Base-by-base conservation (phyloP, 2,329 filamentous ascomycete species). In the Neonectria neomacrospora region DNA sequence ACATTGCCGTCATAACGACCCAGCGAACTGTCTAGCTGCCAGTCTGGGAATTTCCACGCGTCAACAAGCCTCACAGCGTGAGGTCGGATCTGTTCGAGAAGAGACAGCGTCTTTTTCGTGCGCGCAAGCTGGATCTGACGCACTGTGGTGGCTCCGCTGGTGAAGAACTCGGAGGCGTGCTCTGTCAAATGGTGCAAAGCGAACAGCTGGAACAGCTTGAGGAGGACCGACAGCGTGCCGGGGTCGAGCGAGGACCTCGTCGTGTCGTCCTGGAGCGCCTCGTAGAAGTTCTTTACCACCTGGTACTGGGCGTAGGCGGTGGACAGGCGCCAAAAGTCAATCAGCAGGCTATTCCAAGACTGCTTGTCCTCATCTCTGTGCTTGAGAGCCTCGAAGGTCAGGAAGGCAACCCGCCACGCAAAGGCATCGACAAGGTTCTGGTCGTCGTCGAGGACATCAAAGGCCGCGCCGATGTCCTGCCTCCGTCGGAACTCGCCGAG, bases 191-290 rank as follows among this genome's bases (percentile, higher is more conserved):
- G 71, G 73, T 83, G 83, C 81, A 90, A 82, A 80, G 86, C 77
- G 86, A 93, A 90, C 86, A 96, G 90, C 90, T 93, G 86, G 87
- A 93, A 91, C 86, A 96, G 82, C 90, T 88, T 88, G 78, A 88
- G 86, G 70, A 93, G 79, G 10, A 92, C 54, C 0, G 77, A 77
- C 14, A 85, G 79, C 0, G 89, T 91, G 58, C 84, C 82, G 0
- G 81, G 72, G 73, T 90, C 87, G 30, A 92, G 79, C 16, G 85
- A 80, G 12, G 81, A 76, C n/a, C 78, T 78, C 11, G 86, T 83
- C 8, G 82, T 74, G 7, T 83, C 79, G 5, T 83, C 82, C 42
- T 73, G 67, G 1, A 81, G 74, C 2, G 79, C 77, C 47, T 80
- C 77, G 70, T 78, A 71, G 80, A 93, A 94, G 81, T 89, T 91